Evolutionary conservation across 2,329 filamentous ascomycete genomes (phyloP).

Genomic region (Ustulina deusta): DNA sequence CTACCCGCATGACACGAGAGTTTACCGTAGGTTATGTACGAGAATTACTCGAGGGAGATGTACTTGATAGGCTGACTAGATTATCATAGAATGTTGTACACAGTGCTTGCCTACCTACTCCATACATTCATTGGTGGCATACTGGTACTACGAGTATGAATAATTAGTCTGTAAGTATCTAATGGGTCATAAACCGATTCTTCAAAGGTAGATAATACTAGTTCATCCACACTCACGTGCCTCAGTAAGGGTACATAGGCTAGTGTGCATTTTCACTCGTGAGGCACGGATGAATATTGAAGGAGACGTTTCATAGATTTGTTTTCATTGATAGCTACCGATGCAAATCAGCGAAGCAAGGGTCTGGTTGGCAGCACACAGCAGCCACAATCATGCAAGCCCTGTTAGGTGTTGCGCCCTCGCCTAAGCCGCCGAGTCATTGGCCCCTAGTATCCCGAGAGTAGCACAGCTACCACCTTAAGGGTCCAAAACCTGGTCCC

Average conservation of each 20-base stretch:
- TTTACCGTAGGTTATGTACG: neutral
- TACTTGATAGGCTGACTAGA: neutral
- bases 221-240: neutral
- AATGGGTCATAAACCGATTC: neutral
- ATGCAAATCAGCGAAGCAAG: slow-evolving; percentile 14
- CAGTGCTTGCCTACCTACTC: neutral
- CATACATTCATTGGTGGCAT: neutral
- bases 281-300: neutral
- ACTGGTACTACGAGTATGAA: too few relatives aligned
- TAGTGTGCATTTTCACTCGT: neutral
- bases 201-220: too few relatives aligned
- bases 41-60: neutral
- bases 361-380: neutral
- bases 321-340: slow-evolving; percentile 19
- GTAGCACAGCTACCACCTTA: slow-evolving; percentile 5
- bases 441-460: slow-evolving; percentile 2
- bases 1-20: neutral
- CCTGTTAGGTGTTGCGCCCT: slow-evolving; percentile 1
- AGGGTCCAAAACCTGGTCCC: neutral
- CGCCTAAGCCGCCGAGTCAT: neutral
- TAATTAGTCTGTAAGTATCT: too few relatives aligned
- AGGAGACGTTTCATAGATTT: slow-evolving; percentile 5
- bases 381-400: neutral
- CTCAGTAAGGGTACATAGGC: neutral
- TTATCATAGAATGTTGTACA: neutral